These are phyloP conservation scores for Erythrophleum ivorense DNA, from an alignment of 331 rosid genomes.

Conservation along the genomic window DNA sequence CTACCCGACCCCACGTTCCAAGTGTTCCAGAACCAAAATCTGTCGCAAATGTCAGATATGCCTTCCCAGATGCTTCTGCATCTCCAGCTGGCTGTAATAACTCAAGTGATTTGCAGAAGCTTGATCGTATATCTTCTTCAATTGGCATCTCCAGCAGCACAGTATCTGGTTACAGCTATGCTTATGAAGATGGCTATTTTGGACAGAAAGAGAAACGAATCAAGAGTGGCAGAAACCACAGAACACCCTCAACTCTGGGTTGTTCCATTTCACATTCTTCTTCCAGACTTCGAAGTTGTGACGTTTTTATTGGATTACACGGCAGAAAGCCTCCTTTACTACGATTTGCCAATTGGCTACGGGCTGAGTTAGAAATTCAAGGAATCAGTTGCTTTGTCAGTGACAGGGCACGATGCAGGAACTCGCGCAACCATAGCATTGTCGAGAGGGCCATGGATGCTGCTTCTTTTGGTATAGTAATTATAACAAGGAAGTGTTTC, in stretches of 20 bases:
- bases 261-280: slow-evolving; percentile 75
- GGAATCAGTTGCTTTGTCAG: slow-evolving; percentile 86
- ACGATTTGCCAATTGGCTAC: slow-evolving; percentile 79
- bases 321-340: slow-evolving; percentile 71
- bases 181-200: slow-evolving; percentile 43
- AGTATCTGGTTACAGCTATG: slow-evolving; percentile 56
- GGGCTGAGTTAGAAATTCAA: slow-evolving; percentile 84
- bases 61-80: slow-evolving; percentile 52
- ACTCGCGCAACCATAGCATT: slow-evolving; percentile 62
- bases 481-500: slow-evolving; percentile 82
- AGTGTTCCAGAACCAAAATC: slow-evolving; percentile 57
- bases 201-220: slow-evolving; percentile 54
- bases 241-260: slow-evolving; percentile 47
- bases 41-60: slow-evolving; percentile 50
- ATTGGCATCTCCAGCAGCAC: slow-evolving; percentile 66
- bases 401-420: slow-evolving; percentile 75
- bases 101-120: slow-evolving; percentile 57
- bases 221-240: slow-evolving; percentile 50
- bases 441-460: slow-evolving; percentile 88
- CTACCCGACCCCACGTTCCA: slow-evolving; percentile 51
- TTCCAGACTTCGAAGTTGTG: slow-evolving; percentile 70
- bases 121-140: slow-evolving; percentile 63
- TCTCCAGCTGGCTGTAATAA: slow-evolving; percentile 47
- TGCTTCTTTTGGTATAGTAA: slow-evolving; percentile 80
- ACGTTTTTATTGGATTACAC: slow-evolving; percentile 78